Evolutionary conservation across 176 grass and related monocot species (phyloP).

Genomic region (Zea luxurians): DNA sequence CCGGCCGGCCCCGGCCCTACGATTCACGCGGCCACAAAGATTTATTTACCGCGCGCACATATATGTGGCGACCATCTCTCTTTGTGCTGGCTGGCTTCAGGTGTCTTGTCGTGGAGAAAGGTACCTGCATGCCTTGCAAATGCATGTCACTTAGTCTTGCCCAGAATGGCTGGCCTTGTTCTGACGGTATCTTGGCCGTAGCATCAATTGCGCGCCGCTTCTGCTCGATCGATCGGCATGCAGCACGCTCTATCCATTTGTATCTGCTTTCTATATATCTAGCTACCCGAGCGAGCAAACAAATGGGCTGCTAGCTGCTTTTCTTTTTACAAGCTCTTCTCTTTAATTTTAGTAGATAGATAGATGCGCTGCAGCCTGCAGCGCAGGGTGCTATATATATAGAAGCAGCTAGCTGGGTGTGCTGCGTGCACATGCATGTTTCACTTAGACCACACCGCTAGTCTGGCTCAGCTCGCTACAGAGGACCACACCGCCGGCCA

Average conservation of each 20-base stretch:
- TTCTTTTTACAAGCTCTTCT: no score
- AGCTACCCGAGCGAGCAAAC: no score
- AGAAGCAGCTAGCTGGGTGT: not conserved
- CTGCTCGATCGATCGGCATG: not conserved
- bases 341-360: no score
- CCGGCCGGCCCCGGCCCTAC: no score
- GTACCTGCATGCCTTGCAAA: constrained; percentile 28
- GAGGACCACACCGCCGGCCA: not conserved
- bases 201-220: constrained; percentile 35
- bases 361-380: no score
- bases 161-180: constrained; percentile 18
- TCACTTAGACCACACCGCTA: not conserved
- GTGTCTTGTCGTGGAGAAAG: constrained; percentile 40
- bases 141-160: constrained; percentile 47
- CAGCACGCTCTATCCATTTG: not conserved
- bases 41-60: not conserved
- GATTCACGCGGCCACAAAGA: no score
- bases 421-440: not conserved
- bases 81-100: not conserved
- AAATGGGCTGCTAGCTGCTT: no score
- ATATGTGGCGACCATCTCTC: not conserved
- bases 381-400: not conserved
- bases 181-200: constrained; percentile 43
- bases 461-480: not conserved
- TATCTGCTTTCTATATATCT: no score